Percentiles rank a stretch among this genome's conserved stretches.
Evolutionary conservation across 495 filamentous ascomycete genomes (phyloP).

Genomic region (Tricharina praecox): DNA sequence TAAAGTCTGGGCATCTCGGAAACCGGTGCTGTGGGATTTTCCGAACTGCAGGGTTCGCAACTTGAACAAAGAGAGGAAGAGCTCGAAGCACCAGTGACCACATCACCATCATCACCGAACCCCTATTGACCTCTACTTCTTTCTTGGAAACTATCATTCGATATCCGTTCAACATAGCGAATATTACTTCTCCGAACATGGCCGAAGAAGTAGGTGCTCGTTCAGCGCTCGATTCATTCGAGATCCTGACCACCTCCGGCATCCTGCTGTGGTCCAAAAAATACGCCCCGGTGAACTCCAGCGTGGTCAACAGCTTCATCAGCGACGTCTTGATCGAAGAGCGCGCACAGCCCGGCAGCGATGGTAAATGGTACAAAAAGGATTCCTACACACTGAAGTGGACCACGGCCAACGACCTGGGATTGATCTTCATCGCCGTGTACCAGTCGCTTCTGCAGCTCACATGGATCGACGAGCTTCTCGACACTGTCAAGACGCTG

Average conservation of each 20-base stretch:
- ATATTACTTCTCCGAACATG: too few species aligned
- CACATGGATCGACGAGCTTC: conserved; percentile 89
- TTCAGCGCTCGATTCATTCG: conserved; percentile 62
- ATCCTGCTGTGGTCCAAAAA: conserved; percentile 91
- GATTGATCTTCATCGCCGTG: conserved; percentile 91
- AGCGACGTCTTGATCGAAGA: conserved; percentile 95
- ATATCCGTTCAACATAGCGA: too few species aligned
- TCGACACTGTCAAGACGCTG: conserved; percentile 81
- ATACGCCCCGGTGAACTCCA: conserved; percentile 60
- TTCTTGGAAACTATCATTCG: too few species aligned
- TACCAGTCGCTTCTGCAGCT: conserved; percentile 90
- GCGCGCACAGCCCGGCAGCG: conserved; percentile 45
- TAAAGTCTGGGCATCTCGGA: too few species aligned
- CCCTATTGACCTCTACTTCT: too few species aligned
- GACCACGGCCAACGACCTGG: conserved; percentile 78
- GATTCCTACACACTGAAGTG: conserved; percentile 93
- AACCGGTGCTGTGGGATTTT: too few species aligned
- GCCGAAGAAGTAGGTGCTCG: conserved; percentile 14
- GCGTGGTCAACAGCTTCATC: conserved; percentile 85
- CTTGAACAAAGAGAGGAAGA: too few species aligned
- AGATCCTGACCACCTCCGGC: conserved; percentile 87
- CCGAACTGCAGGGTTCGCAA: too few species aligned
- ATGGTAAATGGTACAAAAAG: conserved; percentile 56
- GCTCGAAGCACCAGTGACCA: too few species aligned
- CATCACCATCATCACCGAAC: too few species aligned